A percentile compares a stretch with the other conserved stretches of the same genome.
Conservation (phyloP, 495 filamentous ascomycete species). For the Rhypophila decipiens region DNA sequence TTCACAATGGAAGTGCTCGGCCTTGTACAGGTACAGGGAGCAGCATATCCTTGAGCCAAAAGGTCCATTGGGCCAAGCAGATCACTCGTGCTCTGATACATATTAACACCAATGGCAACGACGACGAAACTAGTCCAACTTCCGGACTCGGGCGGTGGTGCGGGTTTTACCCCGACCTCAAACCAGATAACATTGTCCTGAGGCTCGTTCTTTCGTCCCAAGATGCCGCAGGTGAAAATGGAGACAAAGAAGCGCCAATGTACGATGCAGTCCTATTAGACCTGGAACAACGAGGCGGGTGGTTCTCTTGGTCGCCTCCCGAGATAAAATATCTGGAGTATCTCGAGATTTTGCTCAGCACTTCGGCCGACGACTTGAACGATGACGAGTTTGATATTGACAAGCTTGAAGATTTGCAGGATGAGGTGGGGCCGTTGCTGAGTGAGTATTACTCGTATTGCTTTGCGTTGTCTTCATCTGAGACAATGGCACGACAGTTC, state of each 20-base stretch:
- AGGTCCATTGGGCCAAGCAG: conserved; percentile 24
- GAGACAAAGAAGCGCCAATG: background rate
- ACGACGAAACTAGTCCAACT: too few relatives aligned
- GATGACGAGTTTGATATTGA: background rate
- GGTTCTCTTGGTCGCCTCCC: conserved; percentile 26
- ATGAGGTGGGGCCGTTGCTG: conserved; percentile 1
- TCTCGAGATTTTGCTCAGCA: conserved; percentile 14
- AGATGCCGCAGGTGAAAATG: too few relatives aligned
- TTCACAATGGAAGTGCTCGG: too few relatives aligned
- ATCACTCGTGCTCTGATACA: conserved; percentile 26
- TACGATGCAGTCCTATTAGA: conserved; percentile 24
- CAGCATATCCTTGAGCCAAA: conserved; percentile 5
- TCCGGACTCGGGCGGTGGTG: conserved; percentile 1
- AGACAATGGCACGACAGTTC: too few relatives aligned
- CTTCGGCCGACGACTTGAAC: background rate
- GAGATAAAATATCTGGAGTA: conserved; percentile 29
- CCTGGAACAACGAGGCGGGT: conserved; percentile 29
- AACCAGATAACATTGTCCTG: conserved; percentile 30
- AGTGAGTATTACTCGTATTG: background rate
- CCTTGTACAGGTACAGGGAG: background rate
- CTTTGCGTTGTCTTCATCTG: too few relatives aligned
- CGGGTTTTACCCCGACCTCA: conserved; percentile 34
- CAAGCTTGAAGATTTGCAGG: background rate
- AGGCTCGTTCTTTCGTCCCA: background rate
- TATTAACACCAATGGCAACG: conserved; percentile 20